A percentile compares a stretch with the other conserved stretches of the same genome.
These are phyloP conservation scores for Bacidia gigantensis DNA, from an alignment of 495 filamentous ascomycete species.

Conservation along the genomic window DNA sequence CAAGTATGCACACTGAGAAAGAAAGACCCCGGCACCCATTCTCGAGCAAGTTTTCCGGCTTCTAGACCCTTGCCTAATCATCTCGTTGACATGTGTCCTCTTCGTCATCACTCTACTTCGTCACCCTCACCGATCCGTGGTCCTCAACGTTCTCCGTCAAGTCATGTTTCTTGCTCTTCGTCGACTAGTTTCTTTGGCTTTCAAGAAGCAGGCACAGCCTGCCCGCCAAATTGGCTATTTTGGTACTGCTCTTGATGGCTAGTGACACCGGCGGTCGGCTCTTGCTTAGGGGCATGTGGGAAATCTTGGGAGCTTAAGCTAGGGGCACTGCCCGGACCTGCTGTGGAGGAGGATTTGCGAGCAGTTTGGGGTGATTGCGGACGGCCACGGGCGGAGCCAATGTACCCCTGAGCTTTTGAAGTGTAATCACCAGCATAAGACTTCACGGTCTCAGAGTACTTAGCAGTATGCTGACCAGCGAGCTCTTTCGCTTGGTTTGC, in stretches of 20 bases:
- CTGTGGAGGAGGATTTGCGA: slow-evolving; percentile 26
- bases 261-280: slow-evolving; percentile 25
- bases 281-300: slow-evolving; percentile 47
- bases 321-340: slow-evolving; percentile 21
- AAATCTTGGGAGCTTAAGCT: slow-evolving; percentile 37
- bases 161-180: background rate
- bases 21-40: background rate
- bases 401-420: slow-evolving; percentile 67
- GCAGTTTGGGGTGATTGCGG: slow-evolving; percentile 34
- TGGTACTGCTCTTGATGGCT: slow-evolving; percentile 20
- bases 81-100: background rate
- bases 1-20: background rate
- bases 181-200: background rate
- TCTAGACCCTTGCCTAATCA: background rate
- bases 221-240: slow-evolving; percentile 18
- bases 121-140: background rate
- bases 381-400: slow-evolving; percentile 39
- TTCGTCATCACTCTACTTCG: background rate
- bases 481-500: slow-evolving; percentile 66
- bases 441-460: slow-evolving; percentile 62
- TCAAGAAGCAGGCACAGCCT: slow-evolving; percentile 17
- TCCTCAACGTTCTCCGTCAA: background rate
- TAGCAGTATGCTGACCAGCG: slow-evolving; percentile 66
- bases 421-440: slow-evolving; percentile 74
- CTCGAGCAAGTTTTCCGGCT: background rate